These are phyloP conservation scores for Kuraishia borneana DNA, from an alignment of 805 yeast genomes.

Conservation along the genomic window DNA sequence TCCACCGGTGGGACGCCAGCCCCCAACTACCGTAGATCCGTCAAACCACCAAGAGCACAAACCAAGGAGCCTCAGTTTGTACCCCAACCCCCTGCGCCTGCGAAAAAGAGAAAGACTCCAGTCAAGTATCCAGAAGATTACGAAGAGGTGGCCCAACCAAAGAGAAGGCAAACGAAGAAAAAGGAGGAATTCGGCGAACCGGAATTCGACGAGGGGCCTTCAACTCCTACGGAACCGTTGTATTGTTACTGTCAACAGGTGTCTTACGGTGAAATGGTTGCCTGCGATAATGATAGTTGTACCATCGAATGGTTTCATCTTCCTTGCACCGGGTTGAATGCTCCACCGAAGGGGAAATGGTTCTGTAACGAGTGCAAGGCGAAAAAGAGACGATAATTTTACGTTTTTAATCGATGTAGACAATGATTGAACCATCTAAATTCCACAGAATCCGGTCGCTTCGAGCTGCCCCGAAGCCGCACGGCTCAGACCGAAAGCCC, in stretches of 20 bases:
- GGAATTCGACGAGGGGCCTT: conserved; percentile 2
- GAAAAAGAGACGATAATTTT: conserved; percentile 2
- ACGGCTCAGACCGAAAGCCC: too few relatives aligned
- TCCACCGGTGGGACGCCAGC: conserved; percentile 2
- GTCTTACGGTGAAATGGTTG: conserved; percentile 98
- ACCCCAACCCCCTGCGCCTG: background rate
- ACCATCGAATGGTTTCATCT: conserved; percentile 93
- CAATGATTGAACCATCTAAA: too few relatives aligned
- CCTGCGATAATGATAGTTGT: conserved; percentile 92
- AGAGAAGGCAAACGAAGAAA: conserved; percentile 2
- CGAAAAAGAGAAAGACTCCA: conserved; percentile 1
- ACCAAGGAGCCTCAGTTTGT: background rate
- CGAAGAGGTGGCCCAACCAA: background rate
- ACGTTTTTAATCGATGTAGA: background rate
- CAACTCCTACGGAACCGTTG: conserved; percentile 55
- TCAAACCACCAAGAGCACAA: background rate
- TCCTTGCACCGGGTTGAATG: conserved; percentile 80
- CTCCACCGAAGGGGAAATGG: conserved; percentile 83
- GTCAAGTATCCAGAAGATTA: conserved; percentile 1
- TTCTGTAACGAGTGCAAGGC: conserved; percentile 56
- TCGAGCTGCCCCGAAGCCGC: too few relatives aligned
- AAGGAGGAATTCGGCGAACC: background rate
- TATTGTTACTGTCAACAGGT: conserved; percentile 96
- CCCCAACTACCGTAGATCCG: background rate
- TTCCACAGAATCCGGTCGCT: too few relatives aligned